These are phyloP conservation scores for Beauveria sp. DNA, from an alignment of 2,329 filamentous ascomycete species.

Conservation along the genomic window DNA sequence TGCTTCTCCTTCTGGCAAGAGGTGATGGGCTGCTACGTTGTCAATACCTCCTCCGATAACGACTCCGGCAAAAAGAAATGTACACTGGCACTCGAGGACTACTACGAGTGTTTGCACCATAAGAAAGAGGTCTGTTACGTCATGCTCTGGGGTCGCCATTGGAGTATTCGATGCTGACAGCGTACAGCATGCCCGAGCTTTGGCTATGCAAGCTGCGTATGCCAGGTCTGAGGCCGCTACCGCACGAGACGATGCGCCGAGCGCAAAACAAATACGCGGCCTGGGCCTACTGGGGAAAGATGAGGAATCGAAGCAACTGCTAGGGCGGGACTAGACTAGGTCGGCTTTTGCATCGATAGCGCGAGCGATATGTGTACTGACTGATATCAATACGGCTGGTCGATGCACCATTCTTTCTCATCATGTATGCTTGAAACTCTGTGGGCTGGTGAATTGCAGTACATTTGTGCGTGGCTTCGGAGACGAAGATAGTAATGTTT, in stretches of 20 bases:
- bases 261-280: conserved; percentile 78
- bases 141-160: no score
- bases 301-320: conserved; percentile 62
- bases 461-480: neutral
- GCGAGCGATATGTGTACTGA: neutral
- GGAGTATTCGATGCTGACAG: conserved; percentile 7
- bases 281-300: conserved; percentile 78
- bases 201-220: conserved; percentile 75
- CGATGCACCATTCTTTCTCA: neutral
- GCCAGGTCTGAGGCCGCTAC: conserved; percentile 69
- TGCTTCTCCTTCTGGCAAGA: conserved; percentile 99
- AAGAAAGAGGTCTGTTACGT: conserved; percentile 81
- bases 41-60: conserved; percentile 78
- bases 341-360: neutral
- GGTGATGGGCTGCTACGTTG: conserved; percentile 94
- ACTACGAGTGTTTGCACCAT: conserved; percentile 98
- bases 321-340: conserved; percentile 26
- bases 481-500: no score
- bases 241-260: conserved; percentile 72
- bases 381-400: neutral
- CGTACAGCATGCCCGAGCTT: conserved; percentile 65
- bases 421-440: neutral
- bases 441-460: neutral
- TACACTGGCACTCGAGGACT: conserved; percentile 78
- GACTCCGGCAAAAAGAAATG: conserved; percentile 83